Conservation (phyloP, 2,329 filamentous ascomycete species). For the Myriangium duriaei region DNA sequence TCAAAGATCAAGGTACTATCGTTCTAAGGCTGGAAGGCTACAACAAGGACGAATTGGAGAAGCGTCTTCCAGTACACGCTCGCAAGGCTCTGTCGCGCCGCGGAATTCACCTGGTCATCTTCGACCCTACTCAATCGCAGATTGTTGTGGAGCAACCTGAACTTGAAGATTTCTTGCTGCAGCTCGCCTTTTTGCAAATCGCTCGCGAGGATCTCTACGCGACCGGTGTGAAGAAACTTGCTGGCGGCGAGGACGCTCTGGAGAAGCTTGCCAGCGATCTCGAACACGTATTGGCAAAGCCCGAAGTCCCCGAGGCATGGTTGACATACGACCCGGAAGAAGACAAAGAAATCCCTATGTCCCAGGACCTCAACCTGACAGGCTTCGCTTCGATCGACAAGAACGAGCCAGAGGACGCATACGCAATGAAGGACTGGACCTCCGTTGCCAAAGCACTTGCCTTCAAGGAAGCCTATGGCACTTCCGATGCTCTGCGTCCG, state of each 20-base stretch:
- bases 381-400: conserved; percentile 77
- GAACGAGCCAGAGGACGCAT: conserved; percentile 54
- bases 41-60: conserved; percentile 83
- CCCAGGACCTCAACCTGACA: conserved; percentile 56
- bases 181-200: conserved; percentile 73
- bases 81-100: conserved; percentile 61
- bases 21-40: conserved; percentile 65
- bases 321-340: conserved; percentile 52
- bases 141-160: conserved; percentile 53
- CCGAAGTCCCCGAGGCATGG: conserved; percentile 75
- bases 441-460: conserved; percentile 72
- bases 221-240: conserved; percentile 54
- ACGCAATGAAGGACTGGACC: conserved; percentile 64
- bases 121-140: conserved; percentile 59
- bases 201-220: conserved; percentile 54
- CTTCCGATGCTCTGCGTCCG: conserved; percentile 61
- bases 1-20: conserved; percentile 59
- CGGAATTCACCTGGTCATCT: conserved; percentile 56
- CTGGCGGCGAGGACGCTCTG: conserved; percentile 47
- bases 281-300: conserved; percentile 54
- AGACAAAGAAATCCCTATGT: conserved; percentile 40
- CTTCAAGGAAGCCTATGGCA: conserved; percentile 90
- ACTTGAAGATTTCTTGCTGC: conserved; percentile 54
- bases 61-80: conserved; percentile 60
- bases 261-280: conserved; percentile 50